phyloP scores from a whole-genome alignment of 768 basidiomycete species.

The Leucosporidium yakuticum region DNA sequence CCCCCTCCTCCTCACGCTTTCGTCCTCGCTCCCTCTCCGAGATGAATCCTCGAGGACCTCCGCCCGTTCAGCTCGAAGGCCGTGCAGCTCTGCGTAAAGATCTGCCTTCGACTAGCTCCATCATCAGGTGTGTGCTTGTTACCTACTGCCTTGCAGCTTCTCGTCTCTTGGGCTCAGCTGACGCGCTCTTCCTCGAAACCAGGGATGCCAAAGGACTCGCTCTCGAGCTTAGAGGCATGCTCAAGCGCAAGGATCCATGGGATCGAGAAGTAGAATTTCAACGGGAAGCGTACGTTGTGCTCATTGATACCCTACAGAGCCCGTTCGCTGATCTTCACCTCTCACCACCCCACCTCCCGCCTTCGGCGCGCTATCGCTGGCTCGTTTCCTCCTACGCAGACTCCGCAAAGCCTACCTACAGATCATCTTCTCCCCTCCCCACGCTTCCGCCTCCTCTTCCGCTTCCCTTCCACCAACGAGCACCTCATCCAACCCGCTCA shows the following conservation, averaged over 20 bases:
- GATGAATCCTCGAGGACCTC: too few species aligned
- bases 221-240: conserved; percentile 62
- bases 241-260: conserved; percentile 66
- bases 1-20: too few species aligned
- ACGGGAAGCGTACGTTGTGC: conserved; percentile 65
- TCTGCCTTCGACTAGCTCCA: too few species aligned
- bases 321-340: not conserved
- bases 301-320: conserved; percentile 15
- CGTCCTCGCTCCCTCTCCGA: too few species aligned
- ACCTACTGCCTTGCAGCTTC: too few species aligned
- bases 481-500: conserved; percentile 53
- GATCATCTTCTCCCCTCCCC: conserved; percentile 26
- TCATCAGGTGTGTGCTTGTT: too few species aligned
- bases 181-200: conserved; percentile 10
- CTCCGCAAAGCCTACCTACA: conserved; percentile 33
- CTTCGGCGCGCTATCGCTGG: not conserved
- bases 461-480: not conserved
- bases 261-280: conserved; percentile 79
- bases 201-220: conserved; percentile 77
- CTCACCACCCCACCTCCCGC: not conserved
- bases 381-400: not conserved
- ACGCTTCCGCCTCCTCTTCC: not conserved
- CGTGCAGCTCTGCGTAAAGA: too few species aligned
- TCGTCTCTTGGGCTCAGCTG: too few species aligned
- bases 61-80: too few species aligned